Conservation (phyloP, 2,329 filamentous ascomycete species). For the Penicillium italicum region DNA sequence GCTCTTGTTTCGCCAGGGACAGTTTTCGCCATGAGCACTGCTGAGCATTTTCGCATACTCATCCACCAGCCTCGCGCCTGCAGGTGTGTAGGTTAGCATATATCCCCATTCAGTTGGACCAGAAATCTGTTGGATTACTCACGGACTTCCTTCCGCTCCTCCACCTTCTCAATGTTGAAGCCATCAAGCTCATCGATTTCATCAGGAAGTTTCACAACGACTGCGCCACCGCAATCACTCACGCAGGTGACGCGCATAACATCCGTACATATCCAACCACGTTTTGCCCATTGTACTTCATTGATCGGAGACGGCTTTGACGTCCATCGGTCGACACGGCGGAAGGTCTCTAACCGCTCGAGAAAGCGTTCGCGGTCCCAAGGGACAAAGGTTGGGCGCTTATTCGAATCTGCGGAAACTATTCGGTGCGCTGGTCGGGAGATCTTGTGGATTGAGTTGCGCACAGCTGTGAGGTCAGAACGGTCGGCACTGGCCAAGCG, state of each 20-base stretch:
- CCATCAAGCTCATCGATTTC: constrained; percentile 57
- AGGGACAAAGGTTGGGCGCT: constrained; percentile 71
- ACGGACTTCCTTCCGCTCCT: constrained; percentile 44
- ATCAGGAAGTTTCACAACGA: constrained; percentile 73
- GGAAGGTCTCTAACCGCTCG: constrained; percentile 76
- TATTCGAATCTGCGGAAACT: constrained; percentile 31
- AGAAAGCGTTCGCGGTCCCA: constrained; percentile 81
- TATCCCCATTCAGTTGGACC: background rate
- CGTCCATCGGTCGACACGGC: constrained; percentile 89
- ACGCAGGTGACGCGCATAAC: constrained; percentile 78
- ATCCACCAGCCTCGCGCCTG: constrained; percentile 64
- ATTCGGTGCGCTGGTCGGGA: constrained; percentile 29
- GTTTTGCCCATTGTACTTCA: constrained; percentile 91
- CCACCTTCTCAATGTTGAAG: constrained; percentile 41
- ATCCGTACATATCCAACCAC: constrained; percentile 83
- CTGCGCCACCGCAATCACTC: constrained; percentile 75
- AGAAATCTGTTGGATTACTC: constrained; percentile 20
- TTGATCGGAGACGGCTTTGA: constrained; percentile 81
- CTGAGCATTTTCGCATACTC: constrained; percentile 72
- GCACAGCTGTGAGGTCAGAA: constrained; percentile 20
- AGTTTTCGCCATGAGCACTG: constrained; percentile 72
- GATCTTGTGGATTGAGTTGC: constrained; percentile 26
- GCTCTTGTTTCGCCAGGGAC: constrained; percentile 81
- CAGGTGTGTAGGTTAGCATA: constrained; percentile 16
- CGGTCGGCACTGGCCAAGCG: constrained; percentile 28